Evolutionary conservation across 2,329 filamentous ascomycete species (phyloP).

Genomic region (Ramularia endophylla): DNA sequence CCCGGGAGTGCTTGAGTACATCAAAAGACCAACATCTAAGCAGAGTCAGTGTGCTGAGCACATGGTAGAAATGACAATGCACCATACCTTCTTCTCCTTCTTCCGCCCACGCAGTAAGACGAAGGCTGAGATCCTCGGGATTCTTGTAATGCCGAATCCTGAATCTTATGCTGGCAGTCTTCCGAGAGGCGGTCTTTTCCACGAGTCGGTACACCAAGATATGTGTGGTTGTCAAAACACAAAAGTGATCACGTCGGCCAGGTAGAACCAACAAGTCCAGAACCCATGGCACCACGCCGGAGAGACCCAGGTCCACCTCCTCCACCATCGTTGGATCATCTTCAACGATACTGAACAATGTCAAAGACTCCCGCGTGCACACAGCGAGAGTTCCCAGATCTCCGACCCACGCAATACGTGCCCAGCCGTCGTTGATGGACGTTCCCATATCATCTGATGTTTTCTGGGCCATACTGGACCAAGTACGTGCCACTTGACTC

Average conservation of each 20-base stretch:
- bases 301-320: constrained; percentile 25
- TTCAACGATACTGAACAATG: constrained; percentile 30
- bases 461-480: constrained; percentile 1
- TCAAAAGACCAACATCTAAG: neutral
- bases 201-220: constrained; percentile 36
- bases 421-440: constrained; percentile 43
- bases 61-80: constrained; percentile 26
- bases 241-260: constrained; percentile 44
- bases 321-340: constrained; percentile 17
- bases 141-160: constrained; percentile 52
- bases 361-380: constrained; percentile 41
- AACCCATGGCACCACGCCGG: constrained; percentile 42
- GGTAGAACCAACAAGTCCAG: constrained; percentile 52
- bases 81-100: constrained; percentile 33
- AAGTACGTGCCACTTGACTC: constrained; percentile 8
- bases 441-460: constrained; percentile 2
- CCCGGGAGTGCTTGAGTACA: neutral
- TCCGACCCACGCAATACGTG: constrained; percentile 44
- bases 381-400: constrained; percentile 47
- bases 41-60: neutral
- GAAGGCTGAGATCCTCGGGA: constrained; percentile 47
- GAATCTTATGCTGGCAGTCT: constrained; percentile 26
- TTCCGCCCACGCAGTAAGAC: constrained; percentile 25
- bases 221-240: constrained; percentile 53
- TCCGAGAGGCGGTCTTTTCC: neutral